Evolutionary conservation across 2,329 filamentous ascomycete species (phyloP).

Genomic region (Acephala macrosclerotiorum): DNA sequence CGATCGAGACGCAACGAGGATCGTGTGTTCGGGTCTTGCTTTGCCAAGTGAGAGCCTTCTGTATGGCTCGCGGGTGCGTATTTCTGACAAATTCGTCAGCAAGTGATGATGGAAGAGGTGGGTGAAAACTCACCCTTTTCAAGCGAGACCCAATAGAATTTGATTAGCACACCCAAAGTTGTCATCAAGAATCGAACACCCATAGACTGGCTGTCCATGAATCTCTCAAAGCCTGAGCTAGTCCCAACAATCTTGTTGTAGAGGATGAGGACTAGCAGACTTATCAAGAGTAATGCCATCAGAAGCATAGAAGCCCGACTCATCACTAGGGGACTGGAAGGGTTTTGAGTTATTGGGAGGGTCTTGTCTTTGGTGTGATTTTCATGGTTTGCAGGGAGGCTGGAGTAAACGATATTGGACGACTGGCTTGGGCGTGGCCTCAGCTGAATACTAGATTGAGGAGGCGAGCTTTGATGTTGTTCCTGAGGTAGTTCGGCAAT

Average conservation of each 20-base stretch:
- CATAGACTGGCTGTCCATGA: conserved; percentile 17
- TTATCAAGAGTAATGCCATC: background rate
- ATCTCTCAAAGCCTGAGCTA: background rate
- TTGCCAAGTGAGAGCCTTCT: background rate
- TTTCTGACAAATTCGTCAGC: conserved; percentile 5
- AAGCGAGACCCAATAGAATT: conserved; percentile 11
- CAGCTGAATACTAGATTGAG: background rate
- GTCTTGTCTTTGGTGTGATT: background rate
- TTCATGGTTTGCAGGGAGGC: background rate
- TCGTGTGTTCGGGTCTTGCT: conserved; percentile 13
- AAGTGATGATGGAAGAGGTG: background rate
- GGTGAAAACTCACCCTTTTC: background rate
- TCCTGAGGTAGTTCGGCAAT: background rate
- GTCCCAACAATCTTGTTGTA: background rate
- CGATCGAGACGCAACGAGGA: background rate
- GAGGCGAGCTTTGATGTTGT: too few relatives aligned
- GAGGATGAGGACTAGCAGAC: background rate
- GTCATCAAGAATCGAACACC: conserved; percentile 18
- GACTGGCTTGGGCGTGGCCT: background rate
- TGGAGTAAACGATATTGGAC: background rate
- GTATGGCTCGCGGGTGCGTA: conserved; percentile 18
- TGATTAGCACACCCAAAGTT: conserved; percentile 15
- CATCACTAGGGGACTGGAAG: background rate
- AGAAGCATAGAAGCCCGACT: background rate
- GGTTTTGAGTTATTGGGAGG: background rate